phyloP scores from a whole-genome alignment of 1,284 basidiomycete genomes.

The Peniophora sp. region DNA sequence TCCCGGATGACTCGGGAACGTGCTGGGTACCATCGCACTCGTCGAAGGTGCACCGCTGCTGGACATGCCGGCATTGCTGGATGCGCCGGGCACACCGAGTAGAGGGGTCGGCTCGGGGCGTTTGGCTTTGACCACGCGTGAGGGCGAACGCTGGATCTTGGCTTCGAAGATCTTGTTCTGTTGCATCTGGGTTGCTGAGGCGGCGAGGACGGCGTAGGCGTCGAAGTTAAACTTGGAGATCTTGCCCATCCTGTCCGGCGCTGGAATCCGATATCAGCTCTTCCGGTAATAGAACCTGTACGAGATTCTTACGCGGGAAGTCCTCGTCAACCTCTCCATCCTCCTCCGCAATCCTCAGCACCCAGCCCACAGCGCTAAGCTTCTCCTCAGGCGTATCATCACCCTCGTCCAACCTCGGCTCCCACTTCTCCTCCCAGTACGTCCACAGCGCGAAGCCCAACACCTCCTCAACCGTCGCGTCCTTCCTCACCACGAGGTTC shows the following conservation, averaged over 20 bases:
- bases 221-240: slow-evolving; percentile 88
- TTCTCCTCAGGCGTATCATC: slow-evolving; percentile 49
- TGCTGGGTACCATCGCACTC: slow-evolving; percentile 26
- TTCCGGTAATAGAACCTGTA: not conserved
- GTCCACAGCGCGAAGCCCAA: slow-evolving; percentile 89
- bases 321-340: slow-evolving; percentile 99
- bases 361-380: slow-evolving; percentile 83
- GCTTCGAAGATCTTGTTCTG: slow-evolving; percentile 75
- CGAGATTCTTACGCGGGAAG: slow-evolving; percentile 70
- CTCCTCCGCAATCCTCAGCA: slow-evolving; percentile 92
- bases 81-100: slow-evolving; percentile 22
- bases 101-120: slow-evolving; percentile 30
- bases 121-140: slow-evolving; percentile 60
- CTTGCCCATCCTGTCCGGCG: slow-evolving; percentile 82
- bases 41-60: slow-evolving; percentile 15
- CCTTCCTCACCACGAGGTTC: slow-evolving; percentile 71
- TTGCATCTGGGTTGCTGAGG: slow-evolving; percentile 70
- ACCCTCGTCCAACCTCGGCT: slow-evolving; percentile 70
- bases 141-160: slow-evolving; percentile 72
- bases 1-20: slow-evolving; percentile 27
- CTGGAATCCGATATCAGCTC: slow-evolving; percentile 31
- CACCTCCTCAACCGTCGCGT: slow-evolving; percentile 92
- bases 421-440: slow-evolving; percentile 85
- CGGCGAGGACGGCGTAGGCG: slow-evolving; percentile 82
- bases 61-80: not conserved